Evolutionary conservation across 202 grass and related monocot species (phyloP).

Genomic region (Bolboschoenoplectus hybrid): DNA sequence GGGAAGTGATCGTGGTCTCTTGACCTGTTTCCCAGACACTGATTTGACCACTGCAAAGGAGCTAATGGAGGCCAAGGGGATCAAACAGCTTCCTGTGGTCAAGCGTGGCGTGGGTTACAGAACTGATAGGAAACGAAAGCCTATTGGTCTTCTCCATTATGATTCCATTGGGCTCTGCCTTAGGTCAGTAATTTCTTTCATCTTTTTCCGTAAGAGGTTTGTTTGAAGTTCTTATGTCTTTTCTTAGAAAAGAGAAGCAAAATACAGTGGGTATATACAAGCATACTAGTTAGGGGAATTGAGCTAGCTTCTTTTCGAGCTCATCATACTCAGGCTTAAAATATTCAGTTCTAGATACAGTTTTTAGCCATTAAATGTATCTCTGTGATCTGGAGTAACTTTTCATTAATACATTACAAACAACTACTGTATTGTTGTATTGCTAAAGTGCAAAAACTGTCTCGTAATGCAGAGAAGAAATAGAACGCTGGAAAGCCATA

Average conservation of each 20-base stretch:
- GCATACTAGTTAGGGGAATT: background rate
- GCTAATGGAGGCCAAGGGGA: constrained; percentile 94
- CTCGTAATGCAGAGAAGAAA: constrained; percentile 66
- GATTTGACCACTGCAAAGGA: constrained; percentile 95
- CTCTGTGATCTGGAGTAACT: constrained; percentile 14
- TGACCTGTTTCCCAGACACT: constrained; percentile 88
- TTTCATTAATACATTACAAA: background rate
- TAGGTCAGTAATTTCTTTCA: constrained; percentile 55
- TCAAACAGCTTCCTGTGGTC: constrained; percentile 92
- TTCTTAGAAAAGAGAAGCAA: background rate
- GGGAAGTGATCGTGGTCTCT: constrained; percentile 66
- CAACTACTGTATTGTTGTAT: constrained; percentile 4
- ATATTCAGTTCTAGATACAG: constrained; percentile 8
- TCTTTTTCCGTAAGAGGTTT: background rate
- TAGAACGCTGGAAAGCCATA: constrained; percentile 81
- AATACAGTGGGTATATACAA: background rate
- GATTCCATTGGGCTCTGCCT: constrained; percentile 80
- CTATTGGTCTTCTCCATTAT: constrained; percentile 75
- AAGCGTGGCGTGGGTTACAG: constrained; percentile 61
- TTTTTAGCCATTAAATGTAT: background rate
- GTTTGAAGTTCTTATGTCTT: background rate
- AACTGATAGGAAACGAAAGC: constrained; percentile 64
- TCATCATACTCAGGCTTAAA: background rate
- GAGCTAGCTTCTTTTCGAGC: background rate
- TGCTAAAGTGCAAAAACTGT: constrained; percentile 36